phyloP scores from a whole-genome alignment of 2,329 filamentous ascomycete species.

The Botrytis pseudocinerea region DNA sequence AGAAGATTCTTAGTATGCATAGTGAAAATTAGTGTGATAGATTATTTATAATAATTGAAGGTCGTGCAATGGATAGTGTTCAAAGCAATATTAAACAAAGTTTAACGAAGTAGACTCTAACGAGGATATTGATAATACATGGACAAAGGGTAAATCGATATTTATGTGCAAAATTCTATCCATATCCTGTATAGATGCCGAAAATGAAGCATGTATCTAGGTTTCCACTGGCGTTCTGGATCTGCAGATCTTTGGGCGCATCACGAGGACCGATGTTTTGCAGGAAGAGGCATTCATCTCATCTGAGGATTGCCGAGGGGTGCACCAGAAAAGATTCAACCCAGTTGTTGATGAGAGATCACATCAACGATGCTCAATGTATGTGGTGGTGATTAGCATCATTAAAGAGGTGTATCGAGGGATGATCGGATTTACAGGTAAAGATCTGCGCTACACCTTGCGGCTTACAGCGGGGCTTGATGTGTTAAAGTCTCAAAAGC shows the following conservation, averaged over 20 bases:
- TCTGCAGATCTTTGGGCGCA: neutral
- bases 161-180: neutral
- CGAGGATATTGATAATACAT: neutral
- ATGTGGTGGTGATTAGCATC: neutral
- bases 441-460: neutral
- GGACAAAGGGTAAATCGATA: neutral
- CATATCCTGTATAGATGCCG: neutral
- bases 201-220: neutral
- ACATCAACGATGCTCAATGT: neutral
- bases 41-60: neutral
- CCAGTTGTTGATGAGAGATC: neutral
- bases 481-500: neutral
- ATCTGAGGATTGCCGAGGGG: neutral
- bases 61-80: neutral
- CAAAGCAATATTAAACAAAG: neutral
- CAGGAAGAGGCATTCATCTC: neutral
- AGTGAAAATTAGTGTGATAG: neutral
- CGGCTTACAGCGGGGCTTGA: neutral
- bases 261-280: neutral
- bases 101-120: neutral
- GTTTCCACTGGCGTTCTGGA: neutral
- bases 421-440: neutral
- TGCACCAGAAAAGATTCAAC: neutral
- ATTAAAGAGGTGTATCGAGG: neutral
- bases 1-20: conserved; percentile 9